phyloP scores from a whole-genome alignment of 2,329 filamentous ascomycete species.

The Pestalotiopsis fici region DNA sequence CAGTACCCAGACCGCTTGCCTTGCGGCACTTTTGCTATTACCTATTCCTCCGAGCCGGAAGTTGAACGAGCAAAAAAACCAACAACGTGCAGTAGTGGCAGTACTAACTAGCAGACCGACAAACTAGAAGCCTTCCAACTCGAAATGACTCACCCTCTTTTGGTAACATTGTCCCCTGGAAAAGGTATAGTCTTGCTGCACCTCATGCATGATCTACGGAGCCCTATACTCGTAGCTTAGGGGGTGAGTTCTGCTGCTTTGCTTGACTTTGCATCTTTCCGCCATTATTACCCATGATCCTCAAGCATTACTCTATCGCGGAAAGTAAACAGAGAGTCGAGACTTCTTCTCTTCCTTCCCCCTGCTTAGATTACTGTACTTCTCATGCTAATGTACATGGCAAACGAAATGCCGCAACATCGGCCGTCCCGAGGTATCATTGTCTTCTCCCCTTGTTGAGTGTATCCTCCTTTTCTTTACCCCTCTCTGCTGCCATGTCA shows the following conservation, averaged over 20 bases:
- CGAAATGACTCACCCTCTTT: conserved; percentile 6
- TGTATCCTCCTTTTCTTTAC: neutral
- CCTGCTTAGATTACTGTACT: no score
- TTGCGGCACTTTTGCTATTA: neutral
- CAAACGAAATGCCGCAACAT: neutral
- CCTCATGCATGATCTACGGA: neutral
- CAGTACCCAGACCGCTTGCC: neutral
- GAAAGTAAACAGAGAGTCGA: neutral
- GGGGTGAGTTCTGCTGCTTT: neutral
- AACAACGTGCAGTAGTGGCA: neutral
- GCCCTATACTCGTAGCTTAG: neutral
- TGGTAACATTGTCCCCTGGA: neutral
- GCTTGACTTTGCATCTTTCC: neutral
- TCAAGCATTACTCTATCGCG: neutral
- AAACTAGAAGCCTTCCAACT: neutral
- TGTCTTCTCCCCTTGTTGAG: neutral
- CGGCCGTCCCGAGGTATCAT: neutral
- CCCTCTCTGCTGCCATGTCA: neutral
- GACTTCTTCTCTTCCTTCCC: neutral
- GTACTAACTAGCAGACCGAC: neutral
- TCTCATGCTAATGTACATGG: neutral
- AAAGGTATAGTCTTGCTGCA: neutral
- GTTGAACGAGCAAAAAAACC: neutral
- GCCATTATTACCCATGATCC: neutral
- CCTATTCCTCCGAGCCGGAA: neutral